phyloP scores from a whole-genome alignment of 257 asterid species.

The Primulina eburnea region DNA sequence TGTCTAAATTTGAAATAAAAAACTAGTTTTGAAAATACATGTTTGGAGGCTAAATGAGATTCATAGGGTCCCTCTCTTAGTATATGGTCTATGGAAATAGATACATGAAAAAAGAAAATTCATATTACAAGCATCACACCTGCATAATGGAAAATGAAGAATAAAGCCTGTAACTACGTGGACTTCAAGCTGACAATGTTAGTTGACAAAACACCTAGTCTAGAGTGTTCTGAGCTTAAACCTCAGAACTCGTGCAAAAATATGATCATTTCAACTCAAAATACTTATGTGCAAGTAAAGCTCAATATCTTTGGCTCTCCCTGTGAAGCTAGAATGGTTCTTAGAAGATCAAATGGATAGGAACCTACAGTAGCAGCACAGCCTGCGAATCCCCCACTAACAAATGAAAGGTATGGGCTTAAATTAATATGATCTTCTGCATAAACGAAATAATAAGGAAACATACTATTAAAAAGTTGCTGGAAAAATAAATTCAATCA shows the following conservation, averaged over 20 bases:
- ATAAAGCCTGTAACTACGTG: background rate
- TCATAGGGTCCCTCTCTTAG: background rate
- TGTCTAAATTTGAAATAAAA: background rate
- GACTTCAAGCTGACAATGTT: background rate
- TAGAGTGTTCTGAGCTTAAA: background rate
- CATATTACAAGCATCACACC: background rate
- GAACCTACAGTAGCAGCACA: conserved; percentile 96
- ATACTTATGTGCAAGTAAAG: background rate
- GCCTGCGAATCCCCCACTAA: conserved; percentile 91
- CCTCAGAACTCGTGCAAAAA: background rate
- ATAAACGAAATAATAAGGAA: conserved; percentile 22
- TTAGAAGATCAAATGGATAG: conserved; percentile 88
- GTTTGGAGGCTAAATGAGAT: background rate
- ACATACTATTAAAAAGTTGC: conserved; percentile 12
- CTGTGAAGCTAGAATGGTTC: conserved; percentile 96
- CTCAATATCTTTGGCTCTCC: conserved; percentile 93
- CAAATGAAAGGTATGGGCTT: conserved; percentile 76
- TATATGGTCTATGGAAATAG: too few species aligned
- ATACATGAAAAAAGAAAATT: too few species aligned
- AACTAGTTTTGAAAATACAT: background rate
- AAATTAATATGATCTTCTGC: conserved; percentile 79
- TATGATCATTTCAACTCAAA: background rate
- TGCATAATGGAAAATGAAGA: background rate
- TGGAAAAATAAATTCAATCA: background rate
- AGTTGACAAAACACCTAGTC: too few species aligned